Base-by-base conservation (phyloP, 495 filamentous ascomycete genomes). In the Neurospora sp. region DNA sequence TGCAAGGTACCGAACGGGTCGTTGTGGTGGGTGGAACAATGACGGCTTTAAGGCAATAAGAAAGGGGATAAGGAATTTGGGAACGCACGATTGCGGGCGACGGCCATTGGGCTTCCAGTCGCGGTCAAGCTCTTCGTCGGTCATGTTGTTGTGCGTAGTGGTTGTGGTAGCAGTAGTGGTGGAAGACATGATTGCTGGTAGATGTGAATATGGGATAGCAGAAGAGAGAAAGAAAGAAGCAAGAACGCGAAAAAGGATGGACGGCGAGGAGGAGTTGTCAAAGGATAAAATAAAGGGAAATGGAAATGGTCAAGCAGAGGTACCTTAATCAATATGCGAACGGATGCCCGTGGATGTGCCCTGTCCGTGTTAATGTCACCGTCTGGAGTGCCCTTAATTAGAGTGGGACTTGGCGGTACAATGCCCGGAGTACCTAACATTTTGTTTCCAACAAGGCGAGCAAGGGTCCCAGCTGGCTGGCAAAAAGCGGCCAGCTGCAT, bases 11-110 rank as follows among this genome's bases (percentile, higher is more conserved):
- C 54, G 54, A 27, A 27, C 49, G 49, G 49, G 49, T 9, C 27
- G 27, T 66, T 66, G 54, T 62, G 23, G 23, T 62, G 54, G 54
- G 27, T 66, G 27, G 27, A 62, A 62, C 54, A 62, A 54, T 54
- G 46, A 54, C 23, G 23, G 20, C 5, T 27, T 54, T 20, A 54
- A 20, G 20, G 46, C 35, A 37, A 9, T 18, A 66, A 31, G 54
- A 66, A 66, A 37, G 54, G 54, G 54, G 31, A 66, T 35, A 66
- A 16, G 72, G 42, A 69, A 40, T 39, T 39, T 40, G 69, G 72
- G 70, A 70, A 89, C 92, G 83, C 84, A 95, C 93, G 93, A 95
- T 86, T 95, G 92, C 71, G 93, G 93, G 62, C 91, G 90, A 76
- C 87, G 85, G 76, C 85, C 86, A 80, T 85, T 93, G 44, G 92